Base-by-base conservation (phyloP, 2,329 filamentous ascomycete species). In the Ceratocystis cacaofunesta region DNA sequence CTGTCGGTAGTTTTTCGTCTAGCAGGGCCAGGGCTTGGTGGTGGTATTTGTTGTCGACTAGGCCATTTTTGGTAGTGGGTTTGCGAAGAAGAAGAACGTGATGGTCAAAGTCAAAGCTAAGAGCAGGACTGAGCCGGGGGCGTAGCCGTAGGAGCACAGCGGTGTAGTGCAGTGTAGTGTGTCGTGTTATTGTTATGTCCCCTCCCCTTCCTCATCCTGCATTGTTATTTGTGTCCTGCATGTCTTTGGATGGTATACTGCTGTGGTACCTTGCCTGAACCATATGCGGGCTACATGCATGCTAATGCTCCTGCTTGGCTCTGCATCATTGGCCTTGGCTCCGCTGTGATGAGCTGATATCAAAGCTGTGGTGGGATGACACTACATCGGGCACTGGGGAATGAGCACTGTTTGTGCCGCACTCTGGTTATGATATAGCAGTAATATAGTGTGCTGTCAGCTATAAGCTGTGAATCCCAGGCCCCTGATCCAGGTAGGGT, bases 191-290 rank as follows among this genome's bases (percentile, higher is more conserved):
- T 10, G 32, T 36, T 3, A 36, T 36, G 32, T 36, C 32, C 32
- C 7, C 32, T 12, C 46, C 19, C n/a, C 17, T 48, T 48, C 17
- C 46, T 48, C 46, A 22, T 48, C 8, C 17, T 10, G 17, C 17
- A 10, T 8, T 19, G 46, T 22, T 48, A n/a, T n/a, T 19, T 52
- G 48, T 52, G 22, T 28, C 10, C 48, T 52, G 48, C 48, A 52
- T 52, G 8, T 22, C 8, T n/a, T 12, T 52, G 22, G 8, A 52
- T 52, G 55, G 17, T 58, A 30, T 58, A 28, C 28, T 58, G 28
- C 19, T n/a, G 55, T 36, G 55, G 55, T 58, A 58, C 55, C 55
- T 36, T 58, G 55, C 28, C 28, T 58, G 28, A 58, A 58, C 36
- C 28, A 36, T 36, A 36, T 58, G 55, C 55, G 19, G 30, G 55